Base-by-base conservation (phyloP, 2,329 filamentous ascomycete genomes). In the Microdochium nivale region DNA sequence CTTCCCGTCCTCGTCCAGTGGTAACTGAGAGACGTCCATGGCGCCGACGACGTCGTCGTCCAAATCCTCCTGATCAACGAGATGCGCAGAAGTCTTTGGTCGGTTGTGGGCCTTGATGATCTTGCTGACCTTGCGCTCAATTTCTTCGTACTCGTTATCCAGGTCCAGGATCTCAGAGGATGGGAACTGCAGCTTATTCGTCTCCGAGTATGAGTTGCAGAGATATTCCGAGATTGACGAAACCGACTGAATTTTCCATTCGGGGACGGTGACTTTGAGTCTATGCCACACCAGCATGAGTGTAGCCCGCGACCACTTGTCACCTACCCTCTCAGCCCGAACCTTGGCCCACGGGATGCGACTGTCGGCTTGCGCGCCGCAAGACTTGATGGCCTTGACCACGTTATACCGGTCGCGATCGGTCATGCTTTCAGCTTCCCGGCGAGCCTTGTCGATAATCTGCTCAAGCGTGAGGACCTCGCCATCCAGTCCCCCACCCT, bases 321-420 rank as follows among this genome's bases (percentile, higher is more conserved):
- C 30, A 13, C 43, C 49, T 14, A 60, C 23, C 16, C 52, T 35
- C 23, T 54, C 52, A 9, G 48, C 50, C 30, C 58, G 51, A 21
- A 67, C 37, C 44, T 59, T 63, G 8, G 56, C 51, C 64, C 63
- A 66, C 1, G 64, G 62, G 43, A 67, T 66, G 16, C 63, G 64
- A 32, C 56, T 59, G 10, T 63, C 59, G 3, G 57, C 54, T 19
- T 53, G 58, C 3, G 53, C 58, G 25, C 54, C 55, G 8, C 48
- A 56, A 25, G 56, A 49, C n/a, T 57, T 54, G 25, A 67, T 56
- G 16, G 57, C 59, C 43, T 62, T 60, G 32, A 60, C 47, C n/a
- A 67, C 51, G 7, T 51, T 49, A 47, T 55, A 60, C 14, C 60
- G 61, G n/a, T 67, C 59, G n/a, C 50, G 55, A 30, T 53, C 51